Evolutionary conservation across 257 asterid genomes (phyloP), one percentile per base, ranked within the genome.

Genomic region (Forsythia suspensa): DNA sequence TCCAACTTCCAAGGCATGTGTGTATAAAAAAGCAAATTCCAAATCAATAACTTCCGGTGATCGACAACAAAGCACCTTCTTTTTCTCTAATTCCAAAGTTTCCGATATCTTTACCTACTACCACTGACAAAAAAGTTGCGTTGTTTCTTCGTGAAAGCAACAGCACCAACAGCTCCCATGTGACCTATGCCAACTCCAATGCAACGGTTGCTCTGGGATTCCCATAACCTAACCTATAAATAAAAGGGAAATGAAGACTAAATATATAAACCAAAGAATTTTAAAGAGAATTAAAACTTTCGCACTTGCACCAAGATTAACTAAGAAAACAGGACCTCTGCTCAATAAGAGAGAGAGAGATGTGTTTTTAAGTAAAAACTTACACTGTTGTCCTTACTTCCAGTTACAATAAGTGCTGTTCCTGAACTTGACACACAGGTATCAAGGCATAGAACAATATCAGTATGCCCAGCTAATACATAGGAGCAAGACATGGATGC

Each of bases 401-500:
- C 98, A 0, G 99, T 92, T 15, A 85, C 93, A 85, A 96, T 74
- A 65, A 92, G 93, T 24, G 91, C 44, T 85, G 83, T 91, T 82
- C 94, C 95, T 77, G 97, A 85, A 82, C 85, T 84, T 79, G 90
- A 77, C 42, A 84, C 88, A 75, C 95, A 91, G 44, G 97, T 91
- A 79, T 96, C 99, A 80, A 96, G 91, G 89, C 97, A 94, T 74
- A 94, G 82, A 81, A 94, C 92, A 69, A 91, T 85, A 84, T 96
- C 97, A 10, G 91, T 89, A 78, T 96, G 99, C 68, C 99, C 99
- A 70, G 93, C 85, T 86, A 96, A 85, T 67, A 94, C 97, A 80
- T 92, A 96, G 80, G 97, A 85, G 78, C 99, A 96, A 73, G 99
- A 96, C 99, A 94, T 92, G 24, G 99, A 87, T 79, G 94, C 89